Evolutionary conservation across 2,329 filamentous ascomycete genomes (phyloP).

Genomic region (Rhinocladiella similis): DNA sequence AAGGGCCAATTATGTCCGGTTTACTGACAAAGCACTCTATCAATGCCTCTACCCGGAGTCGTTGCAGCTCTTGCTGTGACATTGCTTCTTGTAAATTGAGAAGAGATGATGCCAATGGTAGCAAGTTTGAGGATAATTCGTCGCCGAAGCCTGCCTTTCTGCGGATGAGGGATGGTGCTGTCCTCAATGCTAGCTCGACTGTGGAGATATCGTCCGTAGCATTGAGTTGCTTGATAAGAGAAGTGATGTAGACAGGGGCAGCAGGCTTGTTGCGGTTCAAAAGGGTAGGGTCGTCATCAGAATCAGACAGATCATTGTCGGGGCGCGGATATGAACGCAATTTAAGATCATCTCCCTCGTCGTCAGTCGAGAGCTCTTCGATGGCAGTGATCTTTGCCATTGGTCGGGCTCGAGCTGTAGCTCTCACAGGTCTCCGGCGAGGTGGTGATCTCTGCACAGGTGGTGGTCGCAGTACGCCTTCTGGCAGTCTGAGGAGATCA

Average conservation of each 20-base stretch:
- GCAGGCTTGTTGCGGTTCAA: conserved; percentile 79
- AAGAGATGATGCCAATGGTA: conserved; percentile 75
- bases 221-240: conserved; percentile 44
- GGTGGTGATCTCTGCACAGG: not conserved
- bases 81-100: conserved; percentile 83
- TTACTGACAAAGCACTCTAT: conserved; percentile 77
- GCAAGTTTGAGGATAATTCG: conserved; percentile 80
- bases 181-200: conserved; percentile 75
- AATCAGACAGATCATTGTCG: conserved; percentile 85
- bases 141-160: conserved; percentile 86
- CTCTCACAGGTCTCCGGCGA: conserved; percentile 4
- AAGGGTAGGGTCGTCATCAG: conserved; percentile 87
- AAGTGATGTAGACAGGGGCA: conserved; percentile 66
- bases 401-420: conserved; percentile 19
- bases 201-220: conserved; percentile 83
- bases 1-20: conserved; percentile 75
- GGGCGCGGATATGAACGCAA: conserved; percentile 80
- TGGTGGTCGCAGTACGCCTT: no score
- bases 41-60: conserved; percentile 75
- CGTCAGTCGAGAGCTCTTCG: conserved; percentile 61
- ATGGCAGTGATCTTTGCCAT: conserved; percentile 52
- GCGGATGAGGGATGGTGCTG: conserved; percentile 77
- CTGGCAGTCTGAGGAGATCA: conserved; percentile 19
- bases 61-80: conserved; percentile 72
- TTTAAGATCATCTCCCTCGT: conserved; percentile 62